Evolutionary conservation across 2,329 filamentous ascomycete species (phyloP), one percentile per base, ranked within the genome.

Genomic region (Claviceps pazoutovae): DNA sequence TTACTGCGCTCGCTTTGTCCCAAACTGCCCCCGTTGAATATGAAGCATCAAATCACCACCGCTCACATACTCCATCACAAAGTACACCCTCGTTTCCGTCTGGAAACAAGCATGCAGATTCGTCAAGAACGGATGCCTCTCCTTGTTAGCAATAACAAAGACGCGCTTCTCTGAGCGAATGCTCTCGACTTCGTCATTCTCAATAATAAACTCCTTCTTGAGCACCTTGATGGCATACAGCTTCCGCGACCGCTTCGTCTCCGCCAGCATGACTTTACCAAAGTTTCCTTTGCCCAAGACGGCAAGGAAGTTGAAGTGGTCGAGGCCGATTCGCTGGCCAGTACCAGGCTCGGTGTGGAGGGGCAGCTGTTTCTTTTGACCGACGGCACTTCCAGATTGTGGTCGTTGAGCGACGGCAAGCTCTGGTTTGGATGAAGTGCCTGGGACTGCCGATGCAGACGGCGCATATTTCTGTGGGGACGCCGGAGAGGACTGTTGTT

Each of bases 141-240:
- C 93, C 66, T 95, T 89, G 73, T 98, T 98, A 37, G 93, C 93
- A 64, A 98, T 86, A 66, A 98, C 68, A 72, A 97, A 95, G 16
- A 98, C 94, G 57, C 93, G 80, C 78, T 98, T 98, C 70, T 98
- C 93, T 0, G 93, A 98, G 57, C 91, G 82, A 43, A 89, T 96
- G 68, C 91, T 97, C 69, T 98, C 93, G 7, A 98, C 93, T 72
- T 98, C 93, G 64, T 98, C 93, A 58, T 98, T 95, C 66, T 98
- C 94, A 56, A 98, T 98, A 64, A 98, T 98, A 67, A 98, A 98
- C 68, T 98, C 93, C 73, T 98, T 98, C 79, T 98, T 98, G 60
- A 98, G 73, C 39, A 98, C 93, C 71, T 98, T 98, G 69, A 98
- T 98, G 53, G 93, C 93, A 66, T 97, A 98, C 7, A 98, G 75